These are phyloP conservation scores for Coleophoma crateriformis DNA, from an alignment of 2,329 filamentous ascomycete species.

Conservation along the genomic window DNA sequence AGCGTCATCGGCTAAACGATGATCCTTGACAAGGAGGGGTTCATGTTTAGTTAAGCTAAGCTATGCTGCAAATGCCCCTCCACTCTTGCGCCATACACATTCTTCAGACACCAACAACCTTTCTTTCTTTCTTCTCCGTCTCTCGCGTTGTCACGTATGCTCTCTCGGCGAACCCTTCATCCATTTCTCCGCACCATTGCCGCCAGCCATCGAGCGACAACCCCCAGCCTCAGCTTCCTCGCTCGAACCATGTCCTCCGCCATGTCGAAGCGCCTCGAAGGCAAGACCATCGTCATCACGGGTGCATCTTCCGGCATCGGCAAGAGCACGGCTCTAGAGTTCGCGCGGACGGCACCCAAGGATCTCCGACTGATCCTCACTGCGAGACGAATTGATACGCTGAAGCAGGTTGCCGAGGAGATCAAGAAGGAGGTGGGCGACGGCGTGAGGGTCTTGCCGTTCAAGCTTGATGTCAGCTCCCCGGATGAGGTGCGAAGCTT, in stretches of 20 bases:
- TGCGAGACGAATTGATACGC: conserved; percentile 74
- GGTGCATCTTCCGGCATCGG: conserved; percentile 94
- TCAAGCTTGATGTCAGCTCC: conserved; percentile 84
- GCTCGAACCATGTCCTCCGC: conserved; percentile 56
- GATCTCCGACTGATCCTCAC: conserved; percentile 82
- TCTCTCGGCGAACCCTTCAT: conserved; percentile 4
- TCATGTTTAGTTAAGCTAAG: no score
- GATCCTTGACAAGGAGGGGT: no score
- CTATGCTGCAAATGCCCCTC: neutral
- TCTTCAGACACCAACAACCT: neutral
- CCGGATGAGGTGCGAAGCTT: conserved; percentile 69
- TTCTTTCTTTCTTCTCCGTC: neutral
- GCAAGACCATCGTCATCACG: conserved; percentile 89
- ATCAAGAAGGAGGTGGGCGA: conserved; percentile 72
- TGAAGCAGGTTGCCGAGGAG: conserved; percentile 70
- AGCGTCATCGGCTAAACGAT: no score
- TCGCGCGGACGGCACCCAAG: conserved; percentile 76
- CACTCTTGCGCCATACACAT: neutral
- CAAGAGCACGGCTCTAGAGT: conserved; percentile 77
- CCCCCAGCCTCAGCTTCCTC: neutral
- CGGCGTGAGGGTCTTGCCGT: conserved; percentile 75
- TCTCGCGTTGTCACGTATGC: conserved; percentile 4
- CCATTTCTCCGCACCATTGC: conserved; percentile 7
- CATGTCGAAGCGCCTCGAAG: conserved; percentile 76
- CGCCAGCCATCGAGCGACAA: neutral